Percentiles rank a stretch among this genome's conserved stretches.
These are phyloP conservation scores for Colletotrichum gigasporum DNA, from an alignment of 2,329 filamentous ascomycete species.

Conservation along the genomic window DNA sequence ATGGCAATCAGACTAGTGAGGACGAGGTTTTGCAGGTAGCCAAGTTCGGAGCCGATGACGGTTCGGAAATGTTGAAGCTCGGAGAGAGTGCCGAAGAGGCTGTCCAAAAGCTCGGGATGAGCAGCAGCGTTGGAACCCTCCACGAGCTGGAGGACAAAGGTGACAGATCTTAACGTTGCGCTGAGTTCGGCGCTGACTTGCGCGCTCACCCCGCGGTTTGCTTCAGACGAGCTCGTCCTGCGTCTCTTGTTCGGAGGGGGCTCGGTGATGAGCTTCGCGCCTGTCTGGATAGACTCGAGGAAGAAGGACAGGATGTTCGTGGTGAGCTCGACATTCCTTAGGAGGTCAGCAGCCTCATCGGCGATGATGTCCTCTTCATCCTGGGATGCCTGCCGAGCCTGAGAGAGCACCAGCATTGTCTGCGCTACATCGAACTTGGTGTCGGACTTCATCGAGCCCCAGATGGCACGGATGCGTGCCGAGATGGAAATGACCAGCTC, in stretches of 20 bases:
- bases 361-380: slow-evolving; percentile 51
- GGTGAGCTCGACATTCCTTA: slow-evolving; percentile 78
- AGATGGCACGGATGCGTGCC: slow-evolving; percentile 74
- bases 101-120: slow-evolving; percentile 80
- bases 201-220: slow-evolving; percentile 65
- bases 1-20: slow-evolving; percentile 85
- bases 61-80: slow-evolving; percentile 87
- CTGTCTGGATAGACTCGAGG: slow-evolving; percentile 77
- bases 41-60: slow-evolving; percentile 84
- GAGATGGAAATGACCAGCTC: slow-evolving; percentile 74
- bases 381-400: slow-evolving; percentile 56
- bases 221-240: slow-evolving; percentile 78
- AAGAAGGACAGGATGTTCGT: slow-evolving; percentile 78
- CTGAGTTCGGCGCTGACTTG: slow-evolving; percentile 73
- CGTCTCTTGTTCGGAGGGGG: slow-evolving; percentile 81
- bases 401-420: slow-evolving; percentile 69
- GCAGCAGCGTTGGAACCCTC: slow-evolving; percentile 80
- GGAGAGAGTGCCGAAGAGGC: slow-evolving; percentile 84
- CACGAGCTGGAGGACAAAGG: slow-evolving; percentile 87
- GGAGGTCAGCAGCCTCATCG: slow-evolving; percentile 74
- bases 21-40: slow-evolving; percentile 88
- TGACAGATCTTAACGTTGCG: slow-evolving; percentile 77
- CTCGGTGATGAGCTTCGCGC: slow-evolving; percentile 76
- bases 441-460: slow-evolving; percentile 75
- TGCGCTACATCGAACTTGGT: slow-evolving; percentile 68